A percentile compares a stretch with the other conserved stretches of the same genome.
These are phyloP conservation scores for Lyophyllum semitale DNA, from an alignment of 768 basidiomycete genomes.

Conservation along the genomic window DNA sequence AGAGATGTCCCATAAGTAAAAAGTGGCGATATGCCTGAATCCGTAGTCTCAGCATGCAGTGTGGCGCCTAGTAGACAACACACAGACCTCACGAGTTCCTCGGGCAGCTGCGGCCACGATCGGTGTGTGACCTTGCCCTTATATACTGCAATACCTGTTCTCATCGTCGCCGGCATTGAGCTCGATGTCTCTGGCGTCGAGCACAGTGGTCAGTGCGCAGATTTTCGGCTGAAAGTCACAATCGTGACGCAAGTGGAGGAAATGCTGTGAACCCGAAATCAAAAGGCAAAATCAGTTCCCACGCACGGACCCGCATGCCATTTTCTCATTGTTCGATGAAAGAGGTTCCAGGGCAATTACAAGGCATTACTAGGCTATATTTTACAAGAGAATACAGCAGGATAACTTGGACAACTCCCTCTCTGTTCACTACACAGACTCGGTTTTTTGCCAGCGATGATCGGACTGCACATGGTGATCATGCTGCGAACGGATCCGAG, in stretches of 20 bases:
- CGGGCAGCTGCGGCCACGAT: slow-evolving; percentile 64
- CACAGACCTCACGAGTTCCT: slow-evolving; percentile 61
- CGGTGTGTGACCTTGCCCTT: slow-evolving; percentile 60
- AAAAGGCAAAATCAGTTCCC: slow-evolving; percentile 30
- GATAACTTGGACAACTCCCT: not conserved
- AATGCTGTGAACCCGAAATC: slow-evolving; percentile 29
- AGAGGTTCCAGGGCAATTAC: not conserved
- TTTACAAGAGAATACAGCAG: not conserved
- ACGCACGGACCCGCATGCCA: slow-evolving; percentile 41
- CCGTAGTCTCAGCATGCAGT: slow-evolving; percentile 24
- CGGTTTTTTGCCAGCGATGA: not conserved
- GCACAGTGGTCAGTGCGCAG: slow-evolving; percentile 45
- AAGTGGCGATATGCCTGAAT: slow-evolving; percentile 56
- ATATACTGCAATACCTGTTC: slow-evolving; percentile 35
- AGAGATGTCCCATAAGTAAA: slow-evolving; percentile 54
- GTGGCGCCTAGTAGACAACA: slow-evolving; percentile 24
- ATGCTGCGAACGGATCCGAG: not conserved
- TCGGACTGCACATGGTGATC: not conserved
- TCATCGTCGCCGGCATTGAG: slow-evolving; percentile 25
- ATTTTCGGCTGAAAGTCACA: slow-evolving; percentile 34
- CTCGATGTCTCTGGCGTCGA: slow-evolving; percentile 25
- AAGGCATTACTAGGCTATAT: not conserved
- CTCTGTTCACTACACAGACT: not conserved
- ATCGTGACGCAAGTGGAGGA: slow-evolving; percentile 35
- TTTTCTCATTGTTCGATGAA: slow-evolving; percentile 8